Conservation (phyloP, 2,329 filamentous ascomycete genomes). For the Ascochyta pisi region DNA sequence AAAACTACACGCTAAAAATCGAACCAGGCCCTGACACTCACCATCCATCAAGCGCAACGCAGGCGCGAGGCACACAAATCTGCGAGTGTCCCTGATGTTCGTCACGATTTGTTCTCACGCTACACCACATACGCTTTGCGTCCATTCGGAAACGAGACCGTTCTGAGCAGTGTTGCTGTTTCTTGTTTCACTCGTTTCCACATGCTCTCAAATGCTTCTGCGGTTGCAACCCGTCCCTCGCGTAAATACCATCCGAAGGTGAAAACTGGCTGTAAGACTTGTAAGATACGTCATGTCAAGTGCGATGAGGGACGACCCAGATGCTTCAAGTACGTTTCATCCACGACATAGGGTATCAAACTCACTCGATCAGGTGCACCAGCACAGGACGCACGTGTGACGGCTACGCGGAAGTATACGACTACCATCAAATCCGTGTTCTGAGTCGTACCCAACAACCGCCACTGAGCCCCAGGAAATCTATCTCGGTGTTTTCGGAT, state of each 20-base stretch:
- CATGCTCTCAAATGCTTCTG: too few relatives aligned
- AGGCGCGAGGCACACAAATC: too few relatives aligned
- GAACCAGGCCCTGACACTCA: too few relatives aligned
- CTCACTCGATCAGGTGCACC: slow-evolving; percentile 25
- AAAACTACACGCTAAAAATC: too few relatives aligned
- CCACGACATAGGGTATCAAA: neutral
- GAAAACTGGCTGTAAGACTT: slow-evolving; percentile 32
- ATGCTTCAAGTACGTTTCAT: slow-evolving; percentile 26
- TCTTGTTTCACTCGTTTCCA: too few relatives aligned
- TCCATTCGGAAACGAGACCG: too few relatives aligned
- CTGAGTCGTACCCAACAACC: neutral
- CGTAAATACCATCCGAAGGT: slow-evolving; percentile 15
- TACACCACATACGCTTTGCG: too few relatives aligned
- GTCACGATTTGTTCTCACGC: too few relatives aligned
- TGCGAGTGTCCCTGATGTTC: too few relatives aligned
- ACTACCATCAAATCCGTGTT: neutral
- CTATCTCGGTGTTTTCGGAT: slow-evolving; percentile 4
- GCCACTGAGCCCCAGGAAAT: neutral
- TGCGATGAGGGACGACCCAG: slow-evolving; percentile 32
- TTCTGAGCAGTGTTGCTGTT: too few relatives aligned
- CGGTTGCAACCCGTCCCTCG: neutral
- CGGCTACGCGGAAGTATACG: slow-evolving; percentile 20
- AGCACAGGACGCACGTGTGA: slow-evolving; percentile 35
- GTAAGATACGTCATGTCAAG: slow-evolving; percentile 34
- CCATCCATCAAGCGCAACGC: too few relatives aligned